Evolutionary conservation across 495 filamentous ascomycete genomes (phyloP), one percentile per base, ranked within the genome.

Genomic region (Clavariopsis aquatica): DNA sequence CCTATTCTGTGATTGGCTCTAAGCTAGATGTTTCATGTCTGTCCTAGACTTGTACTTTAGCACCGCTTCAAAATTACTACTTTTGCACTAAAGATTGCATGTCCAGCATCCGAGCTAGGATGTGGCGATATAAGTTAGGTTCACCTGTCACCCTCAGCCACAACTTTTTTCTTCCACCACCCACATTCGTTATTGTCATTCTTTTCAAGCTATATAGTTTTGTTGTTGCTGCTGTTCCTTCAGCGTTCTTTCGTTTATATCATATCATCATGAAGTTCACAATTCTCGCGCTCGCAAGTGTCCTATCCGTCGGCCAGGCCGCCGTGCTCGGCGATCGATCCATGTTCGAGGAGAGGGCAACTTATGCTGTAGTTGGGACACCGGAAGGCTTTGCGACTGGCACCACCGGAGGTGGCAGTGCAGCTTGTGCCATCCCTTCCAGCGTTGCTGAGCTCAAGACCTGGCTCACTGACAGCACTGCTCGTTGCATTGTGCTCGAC

Each of bases 401-500:
- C 13, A 60, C 57, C 17, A 60, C 57, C 0, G 57, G 57, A 28
- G 57, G 57, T 36, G 57, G 57, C 7, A 51, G 45, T 24, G 57
- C 57, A 52, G 47, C 57, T n/a, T 52, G 45, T 26, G 45, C 43
- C 1, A 36, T 51, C 36, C 57, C 57, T 2, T 28, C 57, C 2
- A 52, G 31, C 27, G 31, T 60, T 24, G 22, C 57, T 0, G 13
- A 60, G 57, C 27, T 60, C 15, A 60, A 28, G 57, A 52, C 57
- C 10, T 60, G 57, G 57, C 57, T 60, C n/a, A 52, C 57, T 22
- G 57, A 60, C 29, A 60, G 47, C 27, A 38, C 31, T 34, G 45
- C 57, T 34, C 57, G 57, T 23, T 49, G 43, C 24, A 60, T 60
- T 51, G 57, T 60, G 22, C 41, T 60, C 3, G 57, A 60, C 46